Percentiles rank a stretch among this genome's conserved stretches.
Evolutionary conservation across 345 rosid species (phyloP).

Genomic region (Salix caprea): DNA sequence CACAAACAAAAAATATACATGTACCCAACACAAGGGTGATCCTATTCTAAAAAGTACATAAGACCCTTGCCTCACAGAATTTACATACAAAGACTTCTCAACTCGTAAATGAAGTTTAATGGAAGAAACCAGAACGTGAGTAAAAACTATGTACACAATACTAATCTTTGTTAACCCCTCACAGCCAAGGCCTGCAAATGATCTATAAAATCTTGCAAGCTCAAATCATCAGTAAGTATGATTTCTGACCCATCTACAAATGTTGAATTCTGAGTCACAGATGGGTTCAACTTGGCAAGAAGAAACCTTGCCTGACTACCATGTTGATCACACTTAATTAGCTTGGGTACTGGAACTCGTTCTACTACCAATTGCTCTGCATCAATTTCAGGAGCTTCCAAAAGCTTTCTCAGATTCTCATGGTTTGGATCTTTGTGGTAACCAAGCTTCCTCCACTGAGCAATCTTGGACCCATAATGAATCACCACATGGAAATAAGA

Average conservation of each 20-base stretch:
- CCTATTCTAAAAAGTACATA: neutral
- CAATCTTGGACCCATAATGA: conserved; percentile 83
- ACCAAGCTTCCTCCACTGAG: conserved; percentile 86
- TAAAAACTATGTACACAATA: neutral
- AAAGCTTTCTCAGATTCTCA: conserved; percentile 73
- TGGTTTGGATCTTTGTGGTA: conserved; percentile 77
- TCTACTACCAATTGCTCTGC: conserved; percentile 62
- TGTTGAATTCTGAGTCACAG: conserved; percentile 74
- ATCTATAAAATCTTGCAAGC: conserved; percentile 80
- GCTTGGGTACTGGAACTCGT: conserved; percentile 69
- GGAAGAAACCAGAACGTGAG: neutral
- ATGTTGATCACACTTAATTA: conserved; percentile 87
- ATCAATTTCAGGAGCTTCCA: conserved; percentile 83
- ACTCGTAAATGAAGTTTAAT: neutral
- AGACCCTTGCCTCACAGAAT: neutral
- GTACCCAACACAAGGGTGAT: neutral
- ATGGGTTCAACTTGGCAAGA: conserved; percentile 93
- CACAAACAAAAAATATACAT: neutral
- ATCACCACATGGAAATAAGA: conserved; percentile 85
- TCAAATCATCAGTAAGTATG: conserved; percentile 76
- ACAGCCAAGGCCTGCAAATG: conserved; percentile 84
- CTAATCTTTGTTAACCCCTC: conserved; percentile 27
- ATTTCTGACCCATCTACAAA: conserved; percentile 61
- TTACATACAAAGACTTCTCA: neutral
- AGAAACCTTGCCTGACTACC: conserved; percentile 95